A percentile compares a stretch with the other conserved stretches of the same genome.
phyloP scores from a whole-genome alignment of 768 basidiomycete genomes.

The Pleurotus djamor region DNA sequence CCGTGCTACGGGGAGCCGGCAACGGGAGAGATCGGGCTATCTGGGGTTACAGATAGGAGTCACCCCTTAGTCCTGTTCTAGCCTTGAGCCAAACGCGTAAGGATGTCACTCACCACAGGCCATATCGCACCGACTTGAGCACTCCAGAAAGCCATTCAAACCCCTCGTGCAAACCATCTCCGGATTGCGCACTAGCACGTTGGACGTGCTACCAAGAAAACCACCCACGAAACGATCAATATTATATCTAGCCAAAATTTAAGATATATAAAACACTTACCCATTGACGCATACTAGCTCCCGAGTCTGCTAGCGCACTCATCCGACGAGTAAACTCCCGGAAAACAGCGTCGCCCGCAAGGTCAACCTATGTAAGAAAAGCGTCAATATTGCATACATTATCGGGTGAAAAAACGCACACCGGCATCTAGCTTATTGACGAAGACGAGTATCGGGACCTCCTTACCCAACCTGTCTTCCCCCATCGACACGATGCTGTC shows the following conservation, averaged over 20 bases:
- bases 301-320: too few species aligned
- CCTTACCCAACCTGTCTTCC: conserved; percentile 30
- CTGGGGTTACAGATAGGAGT: background rate
- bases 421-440: conserved; percentile 2
- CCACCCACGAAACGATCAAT: background rate
- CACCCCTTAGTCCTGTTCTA: too few species aligned
- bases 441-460: background rate
- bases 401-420: background rate
- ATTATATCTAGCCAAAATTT: too few species aligned
- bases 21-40: background rate
- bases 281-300: too few species aligned
- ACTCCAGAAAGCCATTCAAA: background rate
- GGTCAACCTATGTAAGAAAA: too few species aligned
- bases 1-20: background rate
- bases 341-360: too few species aligned
- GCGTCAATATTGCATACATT: too few species aligned
- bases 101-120: too few species aligned
- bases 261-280: too few species aligned
- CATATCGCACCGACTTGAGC: background rate
- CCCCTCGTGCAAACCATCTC: background rate
- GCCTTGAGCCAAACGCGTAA: too few species aligned
- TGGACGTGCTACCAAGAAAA: background rate
- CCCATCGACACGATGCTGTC: conserved; percentile 4
- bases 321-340: too few species aligned
- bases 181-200: background rate